These are phyloP conservation scores for Athelia psychrophila DNA, from an alignment of 1,284 basidiomycete species.

Conservation along the genomic window DNA sequence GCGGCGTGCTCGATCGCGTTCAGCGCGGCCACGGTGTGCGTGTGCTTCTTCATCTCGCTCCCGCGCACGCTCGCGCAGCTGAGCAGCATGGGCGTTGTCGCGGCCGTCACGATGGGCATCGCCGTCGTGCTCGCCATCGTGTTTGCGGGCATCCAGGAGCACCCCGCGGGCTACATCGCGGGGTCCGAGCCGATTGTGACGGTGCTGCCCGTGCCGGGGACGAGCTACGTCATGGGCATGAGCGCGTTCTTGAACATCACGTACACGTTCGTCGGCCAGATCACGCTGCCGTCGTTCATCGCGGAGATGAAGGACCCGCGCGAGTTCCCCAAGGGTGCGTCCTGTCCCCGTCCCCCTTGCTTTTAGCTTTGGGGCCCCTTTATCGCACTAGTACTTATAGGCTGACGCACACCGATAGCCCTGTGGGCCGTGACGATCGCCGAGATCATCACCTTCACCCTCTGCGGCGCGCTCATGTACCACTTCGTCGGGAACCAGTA, in stretches of 20 bases:
- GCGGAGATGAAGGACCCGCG: constrained; percentile 57
- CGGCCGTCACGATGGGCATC: constrained; percentile 51
- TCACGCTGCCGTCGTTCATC: constrained; percentile 48
- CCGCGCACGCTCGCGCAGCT: constrained; percentile 54
- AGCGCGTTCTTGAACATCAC: constrained; percentile 46
- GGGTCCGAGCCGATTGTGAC: constrained; percentile 38
- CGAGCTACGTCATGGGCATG: constrained; percentile 47
- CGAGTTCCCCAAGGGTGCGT: constrained; percentile 59
- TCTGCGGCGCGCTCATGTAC: constrained; percentile 63
- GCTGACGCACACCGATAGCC: too few species aligned
- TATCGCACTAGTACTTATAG: too few species aligned
- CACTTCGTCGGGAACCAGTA: constrained; percentile 48
- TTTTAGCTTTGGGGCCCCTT: background rate
- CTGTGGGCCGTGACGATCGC: constrained; percentile 45
- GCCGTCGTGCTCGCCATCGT: constrained; percentile 54
- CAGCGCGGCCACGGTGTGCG: constrained; percentile 40
- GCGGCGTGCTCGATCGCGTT: constrained; percentile 55
- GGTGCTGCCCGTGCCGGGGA: constrained; percentile 37
- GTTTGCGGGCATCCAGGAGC: constrained; percentile 48
- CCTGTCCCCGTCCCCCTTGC: background rate
- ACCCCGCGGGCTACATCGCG: constrained; percentile 36
- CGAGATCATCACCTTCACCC: constrained; percentile 58
- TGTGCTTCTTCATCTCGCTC: constrained; percentile 47
- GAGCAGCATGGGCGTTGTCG: constrained; percentile 38
- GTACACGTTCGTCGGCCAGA: constrained; percentile 66